A percentile compares a stretch with the other conserved stretches of the same genome.
Evolutionary conservation across 768 basidiomycete species (phyloP).

Genomic region (Tremella yokohamensis): DNA sequence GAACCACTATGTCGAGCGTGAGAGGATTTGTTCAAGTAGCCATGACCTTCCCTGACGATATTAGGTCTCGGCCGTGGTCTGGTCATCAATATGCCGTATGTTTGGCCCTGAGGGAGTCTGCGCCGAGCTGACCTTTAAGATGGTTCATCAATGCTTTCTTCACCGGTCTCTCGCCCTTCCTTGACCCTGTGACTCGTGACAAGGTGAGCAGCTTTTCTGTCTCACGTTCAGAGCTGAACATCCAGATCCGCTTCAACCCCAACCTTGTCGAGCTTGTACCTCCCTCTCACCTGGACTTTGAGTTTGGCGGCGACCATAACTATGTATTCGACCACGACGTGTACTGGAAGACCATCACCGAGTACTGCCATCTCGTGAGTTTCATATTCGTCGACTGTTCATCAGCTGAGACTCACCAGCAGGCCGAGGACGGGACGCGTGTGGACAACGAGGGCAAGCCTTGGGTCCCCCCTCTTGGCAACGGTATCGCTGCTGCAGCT

Average conservation of each 20-base stretch:
- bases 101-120: constrained; percentile 62
- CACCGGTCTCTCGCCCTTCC: constrained; percentile 70
- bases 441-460: constrained; percentile 41
- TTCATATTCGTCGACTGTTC: neutral
- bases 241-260: constrained; percentile 83
- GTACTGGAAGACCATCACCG: constrained; percentile 75
- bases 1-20: constrained; percentile 82
- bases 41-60: neutral
- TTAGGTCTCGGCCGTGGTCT: constrained; percentile 66
- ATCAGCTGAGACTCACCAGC: constrained; percentile 2
- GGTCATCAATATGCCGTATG: constrained; percentile 72
- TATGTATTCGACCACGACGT: constrained; percentile 68
- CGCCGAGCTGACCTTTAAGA: constrained; percentile 54
- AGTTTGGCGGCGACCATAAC: constrained; percentile 73
- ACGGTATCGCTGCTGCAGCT: constrained; percentile 45
- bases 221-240: neutral
- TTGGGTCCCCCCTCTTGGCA: constrained; percentile 41
- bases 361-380: constrained; percentile 54
- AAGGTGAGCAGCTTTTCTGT: constrained; percentile 58
- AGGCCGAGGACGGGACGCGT: constrained; percentile 46
- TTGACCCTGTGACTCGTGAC: constrained; percentile 82
- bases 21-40: constrained; percentile 3
- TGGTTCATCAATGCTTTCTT: constrained; percentile 53
- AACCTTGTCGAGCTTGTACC: constrained; percentile 72
- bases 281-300: constrained; percentile 69